phyloP scores from a whole-genome alignment of 768 basidiomycete species.

The Lactarius deliciosus region DNA sequence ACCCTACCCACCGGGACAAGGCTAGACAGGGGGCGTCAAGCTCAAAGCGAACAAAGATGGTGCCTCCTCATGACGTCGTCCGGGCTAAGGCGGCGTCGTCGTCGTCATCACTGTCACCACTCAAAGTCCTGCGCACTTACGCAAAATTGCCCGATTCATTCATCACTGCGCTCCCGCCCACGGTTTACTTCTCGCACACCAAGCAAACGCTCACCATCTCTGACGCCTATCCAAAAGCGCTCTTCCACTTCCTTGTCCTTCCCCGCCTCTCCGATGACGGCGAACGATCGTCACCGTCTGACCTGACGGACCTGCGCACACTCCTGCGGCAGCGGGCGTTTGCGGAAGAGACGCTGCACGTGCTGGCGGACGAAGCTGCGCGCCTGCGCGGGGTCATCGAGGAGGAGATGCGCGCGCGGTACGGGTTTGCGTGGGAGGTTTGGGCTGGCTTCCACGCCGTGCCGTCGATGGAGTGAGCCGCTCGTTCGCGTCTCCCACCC shows the following conservation, averaged over 20 bases:
- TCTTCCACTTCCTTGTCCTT: slow-evolving; percentile 86
- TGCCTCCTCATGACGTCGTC: background rate
- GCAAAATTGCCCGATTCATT: slow-evolving; percentile 49
- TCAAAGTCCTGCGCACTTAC: slow-evolving; percentile 61
- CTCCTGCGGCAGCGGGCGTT: slow-evolving; percentile 40
- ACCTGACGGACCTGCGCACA: slow-evolving; percentile 19
- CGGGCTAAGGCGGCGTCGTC: background rate
- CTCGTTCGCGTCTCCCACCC: too few species aligned
- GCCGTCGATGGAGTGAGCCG: slow-evolving; percentile 81
- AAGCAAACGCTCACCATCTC: slow-evolving; percentile 60
- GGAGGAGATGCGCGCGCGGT: slow-evolving; percentile 75
- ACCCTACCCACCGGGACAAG: background rate
- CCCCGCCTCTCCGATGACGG: slow-evolving; percentile 50
- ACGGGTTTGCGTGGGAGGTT: slow-evolving; percentile 73
- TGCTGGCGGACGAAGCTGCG: slow-evolving; percentile 56
- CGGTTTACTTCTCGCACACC: slow-evolving; percentile 58
- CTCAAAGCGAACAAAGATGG: background rate
- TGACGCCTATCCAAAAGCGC: slow-evolving; percentile 79
- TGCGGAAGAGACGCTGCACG: slow-evolving; percentile 43
- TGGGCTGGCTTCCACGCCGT: slow-evolving; percentile 83
- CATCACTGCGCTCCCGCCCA: slow-evolving; percentile 48
- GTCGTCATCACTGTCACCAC: slow-evolving; percentile 13
- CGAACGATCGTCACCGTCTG: background rate
- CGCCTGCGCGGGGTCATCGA: slow-evolving; percentile 59
- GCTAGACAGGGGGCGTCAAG: too few species aligned